Conservation (phyloP, 1,139 yeast genomes). For the Martiniozyma asiatica region DNA sequence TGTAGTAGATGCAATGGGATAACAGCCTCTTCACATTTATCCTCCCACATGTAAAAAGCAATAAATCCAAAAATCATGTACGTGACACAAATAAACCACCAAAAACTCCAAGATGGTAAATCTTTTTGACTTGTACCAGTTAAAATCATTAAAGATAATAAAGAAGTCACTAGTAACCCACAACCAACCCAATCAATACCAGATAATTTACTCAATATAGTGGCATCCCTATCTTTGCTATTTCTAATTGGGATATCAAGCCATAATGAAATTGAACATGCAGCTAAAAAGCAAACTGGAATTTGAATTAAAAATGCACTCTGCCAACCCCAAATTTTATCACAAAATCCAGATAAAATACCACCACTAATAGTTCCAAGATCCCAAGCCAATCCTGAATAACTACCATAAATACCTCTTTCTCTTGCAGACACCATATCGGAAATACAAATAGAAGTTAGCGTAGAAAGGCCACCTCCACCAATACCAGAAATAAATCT, state of each 20-base stretch:
- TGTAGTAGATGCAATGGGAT: slow-evolving; percentile 21
- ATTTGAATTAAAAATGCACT: slow-evolving; percentile 43
- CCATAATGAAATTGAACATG: slow-evolving; percentile 20
- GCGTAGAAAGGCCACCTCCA: slow-evolving; percentile 46
- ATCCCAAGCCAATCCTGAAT: slow-evolving; percentile 48
- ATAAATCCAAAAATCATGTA: slow-evolving; percentile 2
- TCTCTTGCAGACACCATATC: slow-evolving; percentile 41
- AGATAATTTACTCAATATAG: slow-evolving; percentile 26
- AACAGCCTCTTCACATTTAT: slow-evolving; percentile 19
- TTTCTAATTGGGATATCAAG: slow-evolving; percentile 25
- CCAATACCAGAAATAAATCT: slow-evolving; percentile 47
- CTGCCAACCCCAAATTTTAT: slow-evolving; percentile 65
- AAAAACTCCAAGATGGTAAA: slow-evolving; percentile 28
- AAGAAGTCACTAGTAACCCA: slow-evolving; percentile 41
- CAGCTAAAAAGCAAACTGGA: slow-evolving; percentile 46
- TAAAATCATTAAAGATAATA: slow-evolving; percentile 42
- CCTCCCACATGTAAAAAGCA: slow-evolving; percentile 11
- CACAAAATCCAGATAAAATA: slow-evolving; percentile 49
- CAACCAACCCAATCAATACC: slow-evolving; percentile 67
- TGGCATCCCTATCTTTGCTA: slow-evolving; percentile 20
- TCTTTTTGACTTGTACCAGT: slow-evolving; percentile 61
- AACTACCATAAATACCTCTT: slow-evolving; percentile 45
- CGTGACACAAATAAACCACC: slow-evolving; percentile 10
- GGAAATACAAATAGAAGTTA: slow-evolving; percentile 38
- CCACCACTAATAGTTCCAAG: slow-evolving; percentile 61